Evolutionary conservation across 768 basidiomycete species (phyloP).

Genomic region (Candolleomyces eurysporus): DNA sequence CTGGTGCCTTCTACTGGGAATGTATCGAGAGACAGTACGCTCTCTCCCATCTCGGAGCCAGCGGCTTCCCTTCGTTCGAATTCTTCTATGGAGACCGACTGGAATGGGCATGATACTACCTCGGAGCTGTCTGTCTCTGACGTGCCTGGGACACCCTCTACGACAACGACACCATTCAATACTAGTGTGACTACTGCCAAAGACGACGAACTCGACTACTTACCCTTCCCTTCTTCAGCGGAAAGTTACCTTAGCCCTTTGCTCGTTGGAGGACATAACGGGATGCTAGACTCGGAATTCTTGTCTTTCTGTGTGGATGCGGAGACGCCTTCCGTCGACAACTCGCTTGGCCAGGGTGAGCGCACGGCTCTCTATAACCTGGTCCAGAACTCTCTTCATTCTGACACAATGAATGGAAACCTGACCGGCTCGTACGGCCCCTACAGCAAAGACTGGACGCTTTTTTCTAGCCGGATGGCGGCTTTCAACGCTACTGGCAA

Average conservation of each 20-base stretch:
- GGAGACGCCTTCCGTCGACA: constrained; percentile 16
- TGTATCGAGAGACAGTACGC: background rate
- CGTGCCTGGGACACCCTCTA: background rate
- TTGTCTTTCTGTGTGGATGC: constrained; percentile 8
- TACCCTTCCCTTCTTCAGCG: background rate
- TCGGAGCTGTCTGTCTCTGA: background rate
- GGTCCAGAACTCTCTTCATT: constrained; percentile 47
- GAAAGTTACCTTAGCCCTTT: background rate
- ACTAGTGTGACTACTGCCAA: background rate
- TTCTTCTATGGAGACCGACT: background rate
- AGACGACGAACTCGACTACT: background rate
- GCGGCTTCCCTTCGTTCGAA: background rate
- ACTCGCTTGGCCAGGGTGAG: constrained; percentile 40
- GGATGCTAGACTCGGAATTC: constrained; percentile 12
- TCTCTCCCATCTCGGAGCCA: constrained; percentile 1
- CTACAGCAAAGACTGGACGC: constrained; percentile 48
- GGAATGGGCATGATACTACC: background rate
- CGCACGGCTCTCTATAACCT: constrained; percentile 51
- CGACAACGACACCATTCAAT: background rate
- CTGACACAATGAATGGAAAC: constrained; percentile 45
- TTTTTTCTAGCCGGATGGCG: constrained; percentile 23
- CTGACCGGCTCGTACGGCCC: constrained; percentile 49
- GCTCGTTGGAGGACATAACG: background rate
- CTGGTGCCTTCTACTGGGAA: constrained; percentile 1
- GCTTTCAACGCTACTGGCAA: background rate